Percentiles rank a stretch among this genome's conserved stretches.
phyloP scores from a whole-genome alignment of 768 basidiomycete genomes.

The Termitomyces sp. region DNA sequence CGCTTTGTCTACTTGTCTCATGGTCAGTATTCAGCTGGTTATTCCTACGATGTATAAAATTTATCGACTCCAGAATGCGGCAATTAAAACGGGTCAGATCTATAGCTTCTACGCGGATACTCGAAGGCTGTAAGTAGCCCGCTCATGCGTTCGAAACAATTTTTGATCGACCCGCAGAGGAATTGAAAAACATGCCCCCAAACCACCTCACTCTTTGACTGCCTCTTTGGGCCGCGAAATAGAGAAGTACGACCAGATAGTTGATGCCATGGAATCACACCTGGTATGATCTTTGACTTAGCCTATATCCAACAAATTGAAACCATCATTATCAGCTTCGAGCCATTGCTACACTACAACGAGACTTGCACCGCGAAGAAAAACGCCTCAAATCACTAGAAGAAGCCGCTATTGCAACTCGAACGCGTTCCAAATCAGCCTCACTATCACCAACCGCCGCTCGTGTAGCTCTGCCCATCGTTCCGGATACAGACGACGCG shows the following conservation, averaged over 20 bases:
- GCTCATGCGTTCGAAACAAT: background rate
- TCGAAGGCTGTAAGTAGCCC: conserved; percentile 53
- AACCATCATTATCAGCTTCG: conserved; percentile 46
- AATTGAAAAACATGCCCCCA: conserved; percentile 53
- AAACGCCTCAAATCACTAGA: conserved; percentile 43
- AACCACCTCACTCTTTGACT: conserved; percentile 65
- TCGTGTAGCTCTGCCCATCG: conserved; percentile 18
- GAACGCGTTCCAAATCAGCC: conserved; percentile 22
- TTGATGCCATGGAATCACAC: conserved; percentile 73
- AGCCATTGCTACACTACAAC: conserved; percentile 69
- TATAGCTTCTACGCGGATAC: conserved; percentile 69
- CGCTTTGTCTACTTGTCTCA: conserved; percentile 55
- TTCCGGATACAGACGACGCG: conserved; percentile 10
- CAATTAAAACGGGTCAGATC: conserved; percentile 69
- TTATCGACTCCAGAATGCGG: conserved; percentile 45
- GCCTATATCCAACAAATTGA: conserved; percentile 1
- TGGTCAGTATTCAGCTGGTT: conserved; percentile 36
- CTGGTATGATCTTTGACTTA: conserved; percentile 43
- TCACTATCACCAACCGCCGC: conserved; percentile 25
- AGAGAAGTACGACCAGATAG: conserved; percentile 78
- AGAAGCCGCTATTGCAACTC: conserved; percentile 30
- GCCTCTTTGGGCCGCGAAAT: conserved; percentile 69
- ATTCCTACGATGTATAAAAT: conserved; percentile 4
- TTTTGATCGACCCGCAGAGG: conserved; percentile 37
- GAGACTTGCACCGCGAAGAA: conserved; percentile 66